Percentiles rank a stretch among this genome's conserved stretches.
Conservation (phyloP, 2,329 filamentous ascomycete genomes). For the Colletotrichum sp. region DNA sequence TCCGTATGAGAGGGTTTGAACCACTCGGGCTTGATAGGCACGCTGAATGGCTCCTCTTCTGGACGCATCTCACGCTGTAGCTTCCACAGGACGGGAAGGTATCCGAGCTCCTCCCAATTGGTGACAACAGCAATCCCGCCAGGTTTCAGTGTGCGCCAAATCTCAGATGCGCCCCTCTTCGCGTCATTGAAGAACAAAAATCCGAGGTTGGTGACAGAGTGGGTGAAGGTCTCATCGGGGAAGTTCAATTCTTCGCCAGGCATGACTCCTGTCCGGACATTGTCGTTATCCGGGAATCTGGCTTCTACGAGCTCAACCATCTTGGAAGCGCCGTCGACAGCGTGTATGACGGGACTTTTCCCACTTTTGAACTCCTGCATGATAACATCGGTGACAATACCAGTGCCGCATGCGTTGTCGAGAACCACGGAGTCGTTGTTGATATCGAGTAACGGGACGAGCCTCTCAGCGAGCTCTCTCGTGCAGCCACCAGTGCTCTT, state of each 20-base stretch:
- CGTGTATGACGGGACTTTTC: conserved; percentile 12
- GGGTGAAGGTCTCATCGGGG: conserved; percentile 36
- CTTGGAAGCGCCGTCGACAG: conserved; percentile 23
- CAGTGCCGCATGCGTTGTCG: conserved; percentile 33
- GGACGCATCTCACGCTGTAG: conserved; percentile 21
- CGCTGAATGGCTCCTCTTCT: conserved; percentile 1
- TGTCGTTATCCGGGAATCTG: conserved; percentile 5
- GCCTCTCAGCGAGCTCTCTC: conserved; percentile 19
- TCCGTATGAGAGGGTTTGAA: conserved; percentile 1
- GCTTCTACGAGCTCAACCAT: conserved; percentile 25
- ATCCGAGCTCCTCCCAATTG: conserved; percentile 25
- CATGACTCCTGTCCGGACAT: conserved; percentile 21
- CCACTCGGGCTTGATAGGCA: conserved; percentile 20
- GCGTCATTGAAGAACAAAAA: conserved; percentile 39
- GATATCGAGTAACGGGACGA: conserved; percentile 40
- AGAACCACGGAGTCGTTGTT: conserved; percentile 28
- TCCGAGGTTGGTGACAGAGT: conserved; percentile 43
- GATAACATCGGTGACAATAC: conserved; percentile 26
- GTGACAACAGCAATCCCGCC: conserved; percentile 42
- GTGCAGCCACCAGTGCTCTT: conserved; percentile 21
- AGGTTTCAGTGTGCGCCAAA: conserved; percentile 40
- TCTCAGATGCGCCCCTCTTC: conserved; percentile 36
- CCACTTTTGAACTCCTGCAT: neutral
- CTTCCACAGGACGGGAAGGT: conserved; percentile 15
- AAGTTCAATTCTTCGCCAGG: conserved; percentile 28